These are phyloP conservation scores for Lipomyces chichibuensis DNA, from an alignment of 805 yeast species.

Conservation along the genomic window DNA sequence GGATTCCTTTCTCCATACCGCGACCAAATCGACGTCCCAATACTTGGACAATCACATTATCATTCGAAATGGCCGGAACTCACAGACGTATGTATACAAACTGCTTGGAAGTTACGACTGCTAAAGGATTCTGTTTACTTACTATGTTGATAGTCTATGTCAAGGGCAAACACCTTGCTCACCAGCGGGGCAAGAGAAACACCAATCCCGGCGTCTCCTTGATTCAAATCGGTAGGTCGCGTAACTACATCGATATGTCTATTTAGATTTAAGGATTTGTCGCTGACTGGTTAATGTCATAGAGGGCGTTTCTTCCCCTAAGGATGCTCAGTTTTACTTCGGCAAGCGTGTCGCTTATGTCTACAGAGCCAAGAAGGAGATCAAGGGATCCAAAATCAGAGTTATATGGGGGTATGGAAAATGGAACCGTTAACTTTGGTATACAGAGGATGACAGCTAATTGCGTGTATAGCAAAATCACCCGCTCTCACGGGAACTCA, in stretches of 20 bases:
- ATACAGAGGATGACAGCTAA: neutral
- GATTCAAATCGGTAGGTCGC: constrained; percentile 64
- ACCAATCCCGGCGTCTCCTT: constrained; percentile 98
- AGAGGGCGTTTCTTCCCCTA: constrained; percentile 89
- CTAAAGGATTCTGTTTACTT: neutral
- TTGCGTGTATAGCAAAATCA: constrained; percentile 58
- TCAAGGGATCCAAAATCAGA: constrained; percentile 98
- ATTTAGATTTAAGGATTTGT: neutral
- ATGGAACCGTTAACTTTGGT: neutral
- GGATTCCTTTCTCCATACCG: neutral
- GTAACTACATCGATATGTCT: neutral
- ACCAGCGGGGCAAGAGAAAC: constrained; percentile 99
- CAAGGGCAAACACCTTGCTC: constrained; percentile 99
- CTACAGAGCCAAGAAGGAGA: constrained; percentile 97
- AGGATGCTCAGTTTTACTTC: constrained; percentile 98
- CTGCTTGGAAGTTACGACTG: constrained; percentile 41
- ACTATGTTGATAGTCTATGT: constrained; percentile 75
- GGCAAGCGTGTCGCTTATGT: constrained; percentile 99
- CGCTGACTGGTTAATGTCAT: constrained; percentile 8
- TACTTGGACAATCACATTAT: constrained; percentile 9
- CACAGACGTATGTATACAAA: constrained; percentile 82
- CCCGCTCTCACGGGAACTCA: constrained; percentile 98
- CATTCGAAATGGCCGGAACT: constrained; percentile 82
- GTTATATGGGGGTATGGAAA: constrained; percentile 87
- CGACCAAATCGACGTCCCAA: neutral